A percentile compares a stretch with the other conserved stretches of the same genome.
phyloP scores from a whole-genome alignment of 306 rosid genomes.

The Vigna mungo region DNA sequence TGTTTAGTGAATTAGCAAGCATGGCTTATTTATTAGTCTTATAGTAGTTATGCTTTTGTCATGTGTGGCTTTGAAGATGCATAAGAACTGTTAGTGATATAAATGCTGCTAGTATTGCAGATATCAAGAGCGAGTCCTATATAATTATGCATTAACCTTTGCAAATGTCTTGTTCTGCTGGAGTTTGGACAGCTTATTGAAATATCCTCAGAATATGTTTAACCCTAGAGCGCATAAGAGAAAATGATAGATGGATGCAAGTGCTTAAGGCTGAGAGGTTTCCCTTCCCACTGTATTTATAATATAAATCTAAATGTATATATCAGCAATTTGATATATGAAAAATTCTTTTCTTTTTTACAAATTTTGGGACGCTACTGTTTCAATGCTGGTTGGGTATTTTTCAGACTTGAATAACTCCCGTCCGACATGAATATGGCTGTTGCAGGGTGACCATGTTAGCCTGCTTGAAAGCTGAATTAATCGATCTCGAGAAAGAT shows the following conservation, averaged over 20 bases:
- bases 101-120: slow-evolving; percentile 53
- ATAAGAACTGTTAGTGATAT: slow-evolving; percentile 34
- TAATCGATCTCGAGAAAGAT: slow-evolving; percentile 27
- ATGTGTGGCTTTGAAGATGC: neutral
- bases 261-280: slow-evolving; percentile 46
- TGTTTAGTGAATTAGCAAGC: slow-evolving; percentile 24
- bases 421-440: slow-evolving; percentile 35
- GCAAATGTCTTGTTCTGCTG: slow-evolving; percentile 46
- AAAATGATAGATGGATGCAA: slow-evolving; percentile 46
- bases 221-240: slow-evolving; percentile 36
- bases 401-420: slow-evolving; percentile 5
- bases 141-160: slow-evolving; percentile 45
- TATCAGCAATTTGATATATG: slow-evolving; percentile 51
- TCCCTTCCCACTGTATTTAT: slow-evolving; percentile 50
- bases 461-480: slow-evolving; percentile 38
- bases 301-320: slow-evolving; percentile 58
- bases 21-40: slow-evolving; percentile 1
- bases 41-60: slow-evolving; percentile 17
- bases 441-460: slow-evolving; percentile 40
- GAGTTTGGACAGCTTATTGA: slow-evolving; percentile 44
- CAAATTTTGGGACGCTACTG: slow-evolving; percentile 45
- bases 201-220: slow-evolving; percentile 43
- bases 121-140: slow-evolving; percentile 79
- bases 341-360: slow-evolving; percentile 21
- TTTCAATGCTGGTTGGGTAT: slow-evolving; percentile 26